Conservation (phyloP, 1,139 yeast species). For the Pichia cactophila region DNA sequence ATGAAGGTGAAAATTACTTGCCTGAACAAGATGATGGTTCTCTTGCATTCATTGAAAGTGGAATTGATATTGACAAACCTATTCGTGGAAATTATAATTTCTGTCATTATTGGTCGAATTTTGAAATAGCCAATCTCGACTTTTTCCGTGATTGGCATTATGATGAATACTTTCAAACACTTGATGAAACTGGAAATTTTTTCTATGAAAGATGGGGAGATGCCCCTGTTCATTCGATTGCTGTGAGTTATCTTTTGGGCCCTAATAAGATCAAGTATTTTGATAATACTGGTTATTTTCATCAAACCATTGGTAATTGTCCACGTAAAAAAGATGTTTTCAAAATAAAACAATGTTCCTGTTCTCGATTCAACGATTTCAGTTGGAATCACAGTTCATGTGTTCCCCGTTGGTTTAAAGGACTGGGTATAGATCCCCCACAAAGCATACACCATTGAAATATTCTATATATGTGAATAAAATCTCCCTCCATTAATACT, state of each 20-base stretch:
- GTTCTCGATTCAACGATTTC: constrained; percentile 20
- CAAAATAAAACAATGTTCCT: constrained; percentile 19
- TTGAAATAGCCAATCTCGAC: constrained; percentile 73
- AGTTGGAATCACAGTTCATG: constrained; percentile 25
- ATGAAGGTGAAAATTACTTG: constrained; percentile 30
- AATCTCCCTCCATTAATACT: too few relatives aligned
- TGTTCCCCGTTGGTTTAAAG: constrained; percentile 23
- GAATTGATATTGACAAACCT: constrained; percentile 7
- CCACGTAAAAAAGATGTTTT: constrained; percentile 35
- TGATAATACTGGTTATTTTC: constrained; percentile 77
- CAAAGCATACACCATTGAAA: constrained; percentile 3
- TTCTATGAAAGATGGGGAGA: constrained; percentile 97
- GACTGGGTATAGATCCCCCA: constrained; percentile 6
- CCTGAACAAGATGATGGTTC: constrained; percentile 32
- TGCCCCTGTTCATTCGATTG: constrained; percentile 86
- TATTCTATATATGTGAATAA: too few relatives aligned
- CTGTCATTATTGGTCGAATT: constrained; percentile 93
- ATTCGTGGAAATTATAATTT: constrained; percentile 58
- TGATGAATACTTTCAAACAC: constrained; percentile 55
- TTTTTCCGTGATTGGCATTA: constrained; percentile 71
- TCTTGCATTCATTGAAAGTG: constrained; percentile 58
- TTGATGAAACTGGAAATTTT: constrained; percentile 79
- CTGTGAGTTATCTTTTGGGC: constrained; percentile 59
- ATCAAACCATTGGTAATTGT: constrained; percentile 76
- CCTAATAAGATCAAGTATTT: constrained; percentile 67